Base-by-base conservation (phyloP, 306 rosid genomes). In the Acmispon strigosus region DNA sequence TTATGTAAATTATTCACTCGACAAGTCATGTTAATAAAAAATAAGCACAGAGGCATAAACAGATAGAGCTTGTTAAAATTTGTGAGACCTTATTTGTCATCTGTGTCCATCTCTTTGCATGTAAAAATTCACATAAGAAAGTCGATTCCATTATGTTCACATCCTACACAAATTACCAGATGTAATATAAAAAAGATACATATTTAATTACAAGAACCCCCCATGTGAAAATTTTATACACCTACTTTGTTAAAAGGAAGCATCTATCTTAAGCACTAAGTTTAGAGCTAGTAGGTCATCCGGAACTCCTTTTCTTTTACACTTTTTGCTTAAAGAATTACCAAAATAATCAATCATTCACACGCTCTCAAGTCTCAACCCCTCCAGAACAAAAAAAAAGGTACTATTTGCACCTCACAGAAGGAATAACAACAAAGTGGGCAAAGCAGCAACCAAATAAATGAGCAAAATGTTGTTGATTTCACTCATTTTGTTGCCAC, bases 401-500 rank as follows among this genome's bases (percentile, higher is more conserved):
- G 37, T 5, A 65, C 60, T 76, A 69, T 66, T 80, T 43, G 67
- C 71, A 44, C 66, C 84, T 77, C 79, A 90, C 18, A 69, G 54
- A 77, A 74, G 71, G 77, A 83, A 86, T 72, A 84, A 69, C 37
- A 81, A 55, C 72, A 81, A 43, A 63, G 65, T 29, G 42, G 80
- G 76, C 50, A 77, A 80, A 74, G 48, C 64, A 70, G 81, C 75
- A 81, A 58, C 68, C 59, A 86, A 48, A 47, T 69, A 52, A 61
- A 53, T 32, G 64, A 72, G 79, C 52, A 80, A 66, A 69, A 29
- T 59, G 67, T 81, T 62, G 66, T 45, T 36, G 44, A 79, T 24
- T 62, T 74, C 87, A 64, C 84, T 80, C 53, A 52, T 70, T 88
- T 70, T 60, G 49, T 29, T 66, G 69, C 90, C 69, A 24, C 82